A percentile compares a stretch with the other conserved stretches of the same genome.
phyloP scores from a whole-genome alignment of 225 moss, liverwort and hornwort species.

The Physcomitrium patens region DNA sequence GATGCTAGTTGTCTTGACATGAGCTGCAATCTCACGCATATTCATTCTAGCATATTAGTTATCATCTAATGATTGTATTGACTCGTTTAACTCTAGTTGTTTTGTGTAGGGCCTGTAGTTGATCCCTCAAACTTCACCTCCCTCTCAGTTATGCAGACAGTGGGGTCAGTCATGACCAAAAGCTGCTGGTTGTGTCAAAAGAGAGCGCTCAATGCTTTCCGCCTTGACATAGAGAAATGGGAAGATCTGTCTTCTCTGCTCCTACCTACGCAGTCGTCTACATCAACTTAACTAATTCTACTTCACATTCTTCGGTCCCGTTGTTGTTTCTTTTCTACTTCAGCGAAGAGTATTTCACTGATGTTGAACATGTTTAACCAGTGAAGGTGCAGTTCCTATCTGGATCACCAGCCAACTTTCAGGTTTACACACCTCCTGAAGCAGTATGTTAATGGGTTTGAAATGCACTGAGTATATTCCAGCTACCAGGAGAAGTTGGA shows the following conservation, averaged over 20 bases:
- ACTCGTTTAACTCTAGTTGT: neutral
- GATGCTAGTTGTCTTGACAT: neutral
- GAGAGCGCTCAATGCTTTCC: constrained; percentile 84
- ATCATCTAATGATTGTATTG: neutral
- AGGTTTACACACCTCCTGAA: constrained; percentile 82
- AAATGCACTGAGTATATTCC: too few species aligned
- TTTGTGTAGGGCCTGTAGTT: constrained; percentile 66
- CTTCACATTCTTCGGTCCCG: neutral
- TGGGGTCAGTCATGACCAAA: constrained; percentile 97
- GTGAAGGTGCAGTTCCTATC: constrained; percentile 82
- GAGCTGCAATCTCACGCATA: neutral
- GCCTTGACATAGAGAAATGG: constrained; percentile 93
- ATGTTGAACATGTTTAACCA: constrained; percentile 21
- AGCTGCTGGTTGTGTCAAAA: constrained; percentile 87
- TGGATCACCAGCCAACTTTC: constrained; percentile 80
- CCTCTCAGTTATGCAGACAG: constrained; percentile 93
- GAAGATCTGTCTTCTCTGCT: constrained; percentile 55
- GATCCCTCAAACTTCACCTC: constrained; percentile 99
- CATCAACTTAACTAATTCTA: neutral
- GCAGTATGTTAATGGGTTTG: constrained; percentile 37
- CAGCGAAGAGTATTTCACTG: neutral
- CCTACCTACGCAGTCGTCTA: neutral
- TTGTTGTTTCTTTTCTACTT: neutral
- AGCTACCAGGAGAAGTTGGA: too few species aligned
- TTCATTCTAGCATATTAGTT: neutral